Evolutionary conservation across 495 filamentous ascomycete species (phyloP).

Genomic region (Tuber microsphaerosporum): DNA sequence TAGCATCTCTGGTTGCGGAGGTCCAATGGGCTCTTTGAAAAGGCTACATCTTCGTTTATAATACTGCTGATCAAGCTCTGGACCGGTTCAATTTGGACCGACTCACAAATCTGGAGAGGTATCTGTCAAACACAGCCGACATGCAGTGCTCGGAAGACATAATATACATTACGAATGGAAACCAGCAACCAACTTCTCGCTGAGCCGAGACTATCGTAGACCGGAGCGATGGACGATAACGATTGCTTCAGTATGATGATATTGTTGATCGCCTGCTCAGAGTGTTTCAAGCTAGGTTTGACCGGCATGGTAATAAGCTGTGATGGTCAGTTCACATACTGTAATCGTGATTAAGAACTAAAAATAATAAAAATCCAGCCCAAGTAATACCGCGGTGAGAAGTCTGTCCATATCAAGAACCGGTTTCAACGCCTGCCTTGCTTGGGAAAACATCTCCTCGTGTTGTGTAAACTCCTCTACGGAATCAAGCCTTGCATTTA

Average conservation of each 20-base stretch:
- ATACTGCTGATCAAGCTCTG: conserved; percentile 58
- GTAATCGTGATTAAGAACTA: conserved; percentile 12
- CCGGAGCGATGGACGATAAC: conserved; percentile 56
- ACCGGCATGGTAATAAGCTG: conserved; percentile 63
- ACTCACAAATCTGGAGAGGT: conserved; percentile 53
- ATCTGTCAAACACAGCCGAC: conserved; percentile 25
- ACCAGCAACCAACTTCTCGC: conserved; percentile 60
- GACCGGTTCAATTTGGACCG: conserved; percentile 54
- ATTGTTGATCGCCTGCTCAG: conserved; percentile 76
- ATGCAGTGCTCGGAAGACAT: conserved; percentile 6
- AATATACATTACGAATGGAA: conserved; percentile 55
- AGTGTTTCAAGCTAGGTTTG: conserved; percentile 57
- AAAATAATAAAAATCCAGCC: not conserved
- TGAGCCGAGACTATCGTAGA: conserved; percentile 62
- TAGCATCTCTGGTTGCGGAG: conserved; percentile 87
- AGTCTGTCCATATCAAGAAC: conserved; percentile 67
- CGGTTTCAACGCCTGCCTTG: conserved; percentile 64
- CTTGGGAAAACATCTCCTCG: conserved; percentile 77
- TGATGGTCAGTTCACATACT: conserved; percentile 35
- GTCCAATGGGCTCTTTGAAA: conserved; percentile 73
- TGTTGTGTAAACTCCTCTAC: conserved; percentile 75
- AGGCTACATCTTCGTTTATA: conserved; percentile 75
- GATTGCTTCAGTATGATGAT: conserved; percentile 82
- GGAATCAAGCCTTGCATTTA: conserved; percentile 67
- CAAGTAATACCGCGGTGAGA: conserved; percentile 51